Conservation (phyloP, 2,329 filamentous ascomycete genomes). For the Penicillium sp. region DNA sequence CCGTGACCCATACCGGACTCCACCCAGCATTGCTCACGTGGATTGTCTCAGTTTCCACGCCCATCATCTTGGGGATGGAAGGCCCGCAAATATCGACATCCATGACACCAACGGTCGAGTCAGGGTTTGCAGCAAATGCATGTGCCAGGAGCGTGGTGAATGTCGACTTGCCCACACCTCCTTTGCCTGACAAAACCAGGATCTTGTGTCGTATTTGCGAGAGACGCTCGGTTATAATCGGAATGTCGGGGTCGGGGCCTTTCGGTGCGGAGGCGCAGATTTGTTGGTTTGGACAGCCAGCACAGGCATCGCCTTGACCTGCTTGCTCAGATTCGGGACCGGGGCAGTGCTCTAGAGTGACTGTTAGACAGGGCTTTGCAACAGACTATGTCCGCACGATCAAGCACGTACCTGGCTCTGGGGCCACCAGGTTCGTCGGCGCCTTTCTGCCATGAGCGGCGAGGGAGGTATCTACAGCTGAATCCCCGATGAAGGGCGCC, state of each 20-base stretch:
- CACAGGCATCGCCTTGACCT: slow-evolving; percentile 77
- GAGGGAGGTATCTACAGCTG: slow-evolving; percentile 68
- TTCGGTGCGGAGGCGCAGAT: slow-evolving; percentile 95
- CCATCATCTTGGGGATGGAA: slow-evolving; percentile 98
- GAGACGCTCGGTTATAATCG: slow-evolving; percentile 81
- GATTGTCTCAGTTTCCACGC: slow-evolving; percentile 89
- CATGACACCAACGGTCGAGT: slow-evolving; percentile 87
- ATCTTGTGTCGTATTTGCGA: slow-evolving; percentile 86
- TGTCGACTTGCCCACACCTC: slow-evolving; percentile 94
- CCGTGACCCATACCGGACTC: slow-evolving; percentile 93
- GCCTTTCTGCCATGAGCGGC: slow-evolving; percentile 75
- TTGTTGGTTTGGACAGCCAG: slow-evolving; percentile 90
- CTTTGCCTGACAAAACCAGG: slow-evolving; percentile 89
- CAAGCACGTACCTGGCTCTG: slow-evolving; percentile 69
- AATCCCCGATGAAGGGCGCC: slow-evolving; percentile 80
- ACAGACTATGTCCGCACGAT: not conserved
- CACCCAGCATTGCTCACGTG: slow-evolving; percentile 87
- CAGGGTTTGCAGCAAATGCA: slow-evolving; percentile 80
- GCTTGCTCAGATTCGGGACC: slow-evolving; percentile 66
- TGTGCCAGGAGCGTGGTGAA: slow-evolving; percentile 87
- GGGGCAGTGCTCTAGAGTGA: slow-evolving; percentile 76
- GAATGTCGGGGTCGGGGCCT: slow-evolving; percentile 92
- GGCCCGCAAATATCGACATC: slow-evolving; percentile 98
- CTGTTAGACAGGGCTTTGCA: slow-evolving; percentile 9
- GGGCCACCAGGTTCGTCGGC: slow-evolving; percentile 79